phyloP scores from a whole-genome alignment of 352 stramenopile species.

The Globisporangium abappressorium region DNA sequence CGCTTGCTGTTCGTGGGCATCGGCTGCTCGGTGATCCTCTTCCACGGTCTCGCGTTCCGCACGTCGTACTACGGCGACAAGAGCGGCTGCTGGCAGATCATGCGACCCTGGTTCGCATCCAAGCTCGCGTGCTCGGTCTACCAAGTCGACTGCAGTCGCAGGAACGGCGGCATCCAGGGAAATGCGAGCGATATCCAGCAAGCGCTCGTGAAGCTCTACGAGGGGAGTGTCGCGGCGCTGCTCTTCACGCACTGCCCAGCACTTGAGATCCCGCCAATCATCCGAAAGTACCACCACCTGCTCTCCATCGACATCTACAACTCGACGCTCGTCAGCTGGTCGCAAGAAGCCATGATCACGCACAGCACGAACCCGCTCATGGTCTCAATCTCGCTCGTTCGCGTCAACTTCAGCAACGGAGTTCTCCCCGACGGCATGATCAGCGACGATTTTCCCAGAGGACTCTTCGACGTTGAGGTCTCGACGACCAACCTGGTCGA shows the following conservation, averaged over 20 bases:
- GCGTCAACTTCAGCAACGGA: constrained; percentile 45
- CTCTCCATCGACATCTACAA: constrained; percentile 59
- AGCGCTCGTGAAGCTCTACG: constrained; percentile 25
- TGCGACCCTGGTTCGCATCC: constrained; percentile 28
- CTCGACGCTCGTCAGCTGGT: constrained; percentile 41
- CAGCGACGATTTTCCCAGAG: constrained; percentile 7
- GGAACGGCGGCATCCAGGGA: neutral
- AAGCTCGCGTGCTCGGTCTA: constrained; percentile 36
- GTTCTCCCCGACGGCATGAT: constrained; percentile 36
- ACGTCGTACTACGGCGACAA: constrained; percentile 21
- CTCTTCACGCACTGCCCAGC: constrained; percentile 48
- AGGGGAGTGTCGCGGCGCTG: constrained; percentile 26
- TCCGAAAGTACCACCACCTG: constrained; percentile 37
- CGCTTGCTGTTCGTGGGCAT: constrained; percentile 20
- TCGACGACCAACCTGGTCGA: constrained; percentile 27
- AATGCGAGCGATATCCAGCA: constrained; percentile 9
- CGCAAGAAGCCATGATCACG: constrained; percentile 30
- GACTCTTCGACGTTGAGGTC: constrained; percentile 30
- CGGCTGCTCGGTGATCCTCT: constrained; percentile 5
- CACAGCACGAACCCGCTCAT: constrained; percentile 36
- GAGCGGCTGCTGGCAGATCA: constrained; percentile 20
- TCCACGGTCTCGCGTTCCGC: constrained; percentile 19
- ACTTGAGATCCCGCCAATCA: constrained; percentile 28
- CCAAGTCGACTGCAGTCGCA: constrained; percentile 32
- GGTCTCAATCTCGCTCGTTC: constrained; percentile 29